A percentile compares a stretch with the other conserved stretches of the same genome.
phyloP scores from a whole-genome alignment of 805 yeast genomes.

The Saturnispora diversa region DNA sequence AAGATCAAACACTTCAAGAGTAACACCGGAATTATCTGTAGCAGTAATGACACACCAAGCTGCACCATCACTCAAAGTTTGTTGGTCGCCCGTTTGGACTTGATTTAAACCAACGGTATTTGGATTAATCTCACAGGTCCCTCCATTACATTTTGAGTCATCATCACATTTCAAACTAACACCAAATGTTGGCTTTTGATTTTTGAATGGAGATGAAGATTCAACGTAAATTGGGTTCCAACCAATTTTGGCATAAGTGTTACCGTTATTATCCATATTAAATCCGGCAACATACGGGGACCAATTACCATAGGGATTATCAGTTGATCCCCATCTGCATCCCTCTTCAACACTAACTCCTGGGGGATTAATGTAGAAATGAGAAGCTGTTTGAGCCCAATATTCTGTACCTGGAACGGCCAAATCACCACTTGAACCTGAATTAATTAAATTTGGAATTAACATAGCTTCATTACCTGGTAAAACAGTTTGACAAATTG shows the following conservation, averaged over 20 bases:
- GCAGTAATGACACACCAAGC: constrained; percentile 84
- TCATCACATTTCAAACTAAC: constrained; percentile 67
- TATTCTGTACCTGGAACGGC: constrained; percentile 84
- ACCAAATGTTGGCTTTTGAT: constrained; percentile 58
- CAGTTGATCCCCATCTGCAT: constrained; percentile 74
- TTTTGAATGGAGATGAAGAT: constrained; percentile 43
- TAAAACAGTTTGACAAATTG: constrained; percentile 86
- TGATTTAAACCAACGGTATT: constrained; percentile 50
- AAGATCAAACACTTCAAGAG: constrained; percentile 58
- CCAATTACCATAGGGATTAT: constrained; percentile 80
- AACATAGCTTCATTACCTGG: constrained; percentile 95
- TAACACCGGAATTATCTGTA: constrained; percentile 50
- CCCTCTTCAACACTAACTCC: constrained; percentile 71
- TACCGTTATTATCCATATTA: constrained; percentile 60
- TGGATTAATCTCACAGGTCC: constrained; percentile 79
- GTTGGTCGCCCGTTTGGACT: constrained; percentile 33
- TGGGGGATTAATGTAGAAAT: constrained; percentile 77
- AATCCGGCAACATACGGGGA: constrained; percentile 91
- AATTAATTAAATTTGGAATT: constrained; percentile 68
- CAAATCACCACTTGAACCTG: constrained; percentile 40
- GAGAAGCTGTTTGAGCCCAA: constrained; percentile 84
- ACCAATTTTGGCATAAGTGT: constrained; percentile 76
- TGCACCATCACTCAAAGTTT: constrained; percentile 40
- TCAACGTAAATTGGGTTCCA: constrained; percentile 86
- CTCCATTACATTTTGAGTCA: constrained; percentile 60